A percentile compares a stretch with the other conserved stretches of the same genome.
Evolutionary conservation across 2,329 filamentous ascomycete genomes (phyloP).

Genomic region (Beauveria rudraprayagi): DNA sequence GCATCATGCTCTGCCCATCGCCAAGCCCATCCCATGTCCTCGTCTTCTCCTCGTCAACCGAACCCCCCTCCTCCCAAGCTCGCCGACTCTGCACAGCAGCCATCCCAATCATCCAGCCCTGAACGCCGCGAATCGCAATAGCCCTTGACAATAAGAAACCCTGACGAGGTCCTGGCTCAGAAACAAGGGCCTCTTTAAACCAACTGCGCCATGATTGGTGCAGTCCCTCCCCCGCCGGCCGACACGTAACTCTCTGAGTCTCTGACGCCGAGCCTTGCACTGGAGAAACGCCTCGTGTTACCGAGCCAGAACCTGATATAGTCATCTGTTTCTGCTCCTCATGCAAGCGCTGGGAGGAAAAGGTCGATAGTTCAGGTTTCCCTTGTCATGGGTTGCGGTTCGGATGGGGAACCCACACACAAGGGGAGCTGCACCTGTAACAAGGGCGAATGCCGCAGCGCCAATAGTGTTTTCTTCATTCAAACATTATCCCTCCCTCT

Average conservation of each 20-base stretch:
- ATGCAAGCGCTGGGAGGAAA: background rate
- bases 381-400: background rate
- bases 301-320: background rate
- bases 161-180: no score
- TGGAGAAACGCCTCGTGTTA: constrained; percentile 6
- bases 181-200: no score
- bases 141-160: no score
- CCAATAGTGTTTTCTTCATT: background rate
- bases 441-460: background rate
- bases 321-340: background rate
- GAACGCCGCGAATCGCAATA: background rate
- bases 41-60: background rate
- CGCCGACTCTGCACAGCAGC: background rate
- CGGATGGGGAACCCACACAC: background rate
- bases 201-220: no score
- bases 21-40: background rate
- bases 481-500: background rate
- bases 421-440: background rate
- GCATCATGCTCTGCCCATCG: background rate
- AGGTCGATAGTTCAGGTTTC: background rate
- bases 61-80: background rate
- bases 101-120: background rate
- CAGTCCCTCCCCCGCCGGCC: no score
- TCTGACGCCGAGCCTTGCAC: background rate
- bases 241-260: background rate